phyloP scores from a whole-genome alignment of 768 basidiomycete species.

The Phaeolepiota aurea region DNA sequence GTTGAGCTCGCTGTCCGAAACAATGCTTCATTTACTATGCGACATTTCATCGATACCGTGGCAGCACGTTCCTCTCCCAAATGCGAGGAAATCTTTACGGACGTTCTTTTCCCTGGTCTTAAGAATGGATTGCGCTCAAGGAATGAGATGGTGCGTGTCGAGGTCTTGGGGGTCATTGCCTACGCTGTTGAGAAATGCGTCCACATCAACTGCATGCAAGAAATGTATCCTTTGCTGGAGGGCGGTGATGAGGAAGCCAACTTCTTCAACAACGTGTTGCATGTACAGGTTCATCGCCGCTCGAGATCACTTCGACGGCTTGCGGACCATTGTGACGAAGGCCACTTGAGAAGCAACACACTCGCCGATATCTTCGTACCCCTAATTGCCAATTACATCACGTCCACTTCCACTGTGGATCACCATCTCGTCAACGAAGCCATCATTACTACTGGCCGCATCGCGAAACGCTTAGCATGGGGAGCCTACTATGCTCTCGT shows the following conservation, averaged over 20 bases:
- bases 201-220: slow-evolving; percentile 52
- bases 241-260: slow-evolving; percentile 90
- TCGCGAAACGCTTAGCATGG: slow-evolving; percentile 78
- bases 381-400: slow-evolving; percentile 74
- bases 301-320: slow-evolving; percentile 81
- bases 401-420: slow-evolving; percentile 51
- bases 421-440: slow-evolving; percentile 91
- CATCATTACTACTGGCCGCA: slow-evolving; percentile 66
- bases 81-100: slow-evolving; percentile 48
- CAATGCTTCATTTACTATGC: slow-evolving; percentile 69
- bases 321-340: slow-evolving; percentile 64
- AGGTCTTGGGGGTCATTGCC: slow-evolving; percentile 72
- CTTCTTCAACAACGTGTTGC: slow-evolving; percentile 94
- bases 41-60: slow-evolving; percentile 66
- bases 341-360: slow-evolving; percentile 56
- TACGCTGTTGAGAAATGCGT: slow-evolving; percentile 63
- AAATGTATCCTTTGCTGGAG: slow-evolving; percentile 76
- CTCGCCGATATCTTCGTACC: slow-evolving; percentile 82
- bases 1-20: slow-evolving; percentile 82
- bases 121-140: slow-evolving; percentile 75
- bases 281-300: slow-evolving; percentile 88
- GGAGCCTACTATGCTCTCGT: slow-evolving; percentile 73
- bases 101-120: slow-evolving; percentile 65
- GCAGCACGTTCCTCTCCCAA: slow-evolving; percentile 31
- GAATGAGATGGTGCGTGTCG: slow-evolving; percentile 80